Evolutionary conservation across 306 rosid genomes (phyloP), one percentile per base, ranked within the genome.

Genomic region (Vigna mungo): DNA sequence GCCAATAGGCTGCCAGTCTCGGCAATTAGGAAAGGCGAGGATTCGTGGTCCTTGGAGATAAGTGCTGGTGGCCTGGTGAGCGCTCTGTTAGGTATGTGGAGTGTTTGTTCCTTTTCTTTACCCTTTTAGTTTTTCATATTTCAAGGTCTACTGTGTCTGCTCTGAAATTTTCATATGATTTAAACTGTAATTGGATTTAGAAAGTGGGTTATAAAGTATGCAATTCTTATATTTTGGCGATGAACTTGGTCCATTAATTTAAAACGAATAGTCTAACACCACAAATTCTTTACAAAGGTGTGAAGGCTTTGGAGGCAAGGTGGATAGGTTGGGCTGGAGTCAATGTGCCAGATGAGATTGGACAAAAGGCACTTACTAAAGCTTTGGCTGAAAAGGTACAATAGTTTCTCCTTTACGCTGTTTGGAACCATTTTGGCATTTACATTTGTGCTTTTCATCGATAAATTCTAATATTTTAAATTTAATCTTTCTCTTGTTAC

Each of bases 241-340:
- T 72, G 49, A 77, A 41, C 68, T 70, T 70, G 39, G 63, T 34
- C 16, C 34, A 65, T 64, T 80, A 23, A n/a, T 71, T 74, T 61
- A 30, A 49, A 72, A 75, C 59, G 44, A 41, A 34, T 69, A 60
- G 82, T 27, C 71, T 85, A 66, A 80, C 64, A 53, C 34, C 69
- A 30, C 67, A 14, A 21, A 12, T 61, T 62, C 56, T 80, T 74
- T 85, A 71, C 55, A 32, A 81, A 93, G 98, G 98, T 62, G 96
- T 93, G 80, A 93, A 93, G 83, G 94, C 89, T 48, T 90, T 93
- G 78, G 94, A 90, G 75, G 90, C 94, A 25, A 84, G 91, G 86
- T 93, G 98, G 98, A 93, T 93, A 81, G 98, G 98, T 36, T 93
- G 98, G 98, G 96, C 98, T 3, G 98, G 98, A 46, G 98, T 93